Evolutionary conservation across 1,139 yeast genomes (phyloP), one percentile per base, ranked within the genome.

Genomic region (Diutina pseudorugosa): DNA sequence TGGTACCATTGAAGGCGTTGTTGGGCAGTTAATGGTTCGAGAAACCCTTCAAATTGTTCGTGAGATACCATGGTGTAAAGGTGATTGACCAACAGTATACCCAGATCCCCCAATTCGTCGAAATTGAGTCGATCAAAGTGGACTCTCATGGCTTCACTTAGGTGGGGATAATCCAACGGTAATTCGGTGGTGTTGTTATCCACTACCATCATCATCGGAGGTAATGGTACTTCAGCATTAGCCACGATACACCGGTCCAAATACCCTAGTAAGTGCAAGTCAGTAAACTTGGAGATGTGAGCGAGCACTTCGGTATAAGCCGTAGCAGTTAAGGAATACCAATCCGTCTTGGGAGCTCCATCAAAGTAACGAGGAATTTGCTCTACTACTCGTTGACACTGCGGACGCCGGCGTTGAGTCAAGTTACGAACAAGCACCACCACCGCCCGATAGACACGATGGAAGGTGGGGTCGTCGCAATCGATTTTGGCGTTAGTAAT

Each of bases 141-240:
- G 8, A 27, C 19, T 27, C 49, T 33, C 18, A 45, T 18, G 8
- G 16, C 16, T 8, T 16, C 40, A 11, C 21, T 21, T n/a, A 45
- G 12, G 7, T 45, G 21, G 2, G 23, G 40, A 12, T 12, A 16
- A n/a, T 27, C 9, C 7, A 45, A 27, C n/a, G 18, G 23, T 16
- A 9, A 12, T 3, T 18, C 41, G 7, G 3, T 14, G n/a, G 27
- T 45, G 12, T 19, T 7, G 16, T 25, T 27, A 14, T 12, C 40
- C n/a, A 45, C n/a, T 14, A 45, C 30, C 47, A 43, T 43, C 47
- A 43, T 43, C 18, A 43, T 11, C 30, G 47, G 47, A 4, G 47
- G 19, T 16, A 43, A 23, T 2, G 47, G 33, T 4, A 21, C 11
- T 4, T 43, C 30, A 18, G 47, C 16, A 14, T 43, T 16, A 14